A percentile compares a stretch with the other conserved stretches of the same genome.
Evolutionary conservation across 257 asterid species (phyloP).

Genomic region (Solanum virginianum): DNA sequence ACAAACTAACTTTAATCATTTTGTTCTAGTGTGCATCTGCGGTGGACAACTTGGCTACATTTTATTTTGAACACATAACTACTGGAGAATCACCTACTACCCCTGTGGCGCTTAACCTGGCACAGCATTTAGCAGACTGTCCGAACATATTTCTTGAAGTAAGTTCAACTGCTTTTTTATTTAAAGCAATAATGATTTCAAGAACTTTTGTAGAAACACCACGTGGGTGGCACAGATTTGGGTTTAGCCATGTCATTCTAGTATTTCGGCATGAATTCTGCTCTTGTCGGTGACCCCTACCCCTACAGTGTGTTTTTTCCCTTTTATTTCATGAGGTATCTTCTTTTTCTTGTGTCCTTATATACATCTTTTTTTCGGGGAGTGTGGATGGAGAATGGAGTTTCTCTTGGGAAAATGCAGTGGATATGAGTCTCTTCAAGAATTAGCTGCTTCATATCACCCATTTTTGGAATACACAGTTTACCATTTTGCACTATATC

Average conservation of each 20-base stretch:
- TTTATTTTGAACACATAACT: conserved; percentile 74
- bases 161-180: conserved; percentile 13
- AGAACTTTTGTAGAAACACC: neutral
- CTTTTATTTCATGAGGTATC: neutral
- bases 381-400: neutral
- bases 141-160: conserved; percentile 82
- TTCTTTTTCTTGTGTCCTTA: neutral
- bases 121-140: conserved; percentile 74
- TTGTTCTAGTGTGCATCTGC: conserved; percentile 80
- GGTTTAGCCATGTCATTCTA: neutral
- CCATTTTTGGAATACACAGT: neutral
- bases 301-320: neutral
- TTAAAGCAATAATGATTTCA: neutral
- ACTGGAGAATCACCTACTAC: conserved; percentile 65
- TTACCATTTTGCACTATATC: neutral
- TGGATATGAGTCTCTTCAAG: neutral
- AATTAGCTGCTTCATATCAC: neutral
- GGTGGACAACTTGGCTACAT: conserved; percentile 76
- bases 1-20: neutral
- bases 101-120: conserved; percentile 69
- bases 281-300: neutral
- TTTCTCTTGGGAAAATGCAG: neutral
- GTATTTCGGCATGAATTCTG: neutral
- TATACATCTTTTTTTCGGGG: neutral
- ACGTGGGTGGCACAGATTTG: neutral